These are phyloP conservation scores for Thielaviopsis musarum DNA, from an alignment of 2,329 filamentous ascomycete genomes.

Conservation along the genomic window DNA sequence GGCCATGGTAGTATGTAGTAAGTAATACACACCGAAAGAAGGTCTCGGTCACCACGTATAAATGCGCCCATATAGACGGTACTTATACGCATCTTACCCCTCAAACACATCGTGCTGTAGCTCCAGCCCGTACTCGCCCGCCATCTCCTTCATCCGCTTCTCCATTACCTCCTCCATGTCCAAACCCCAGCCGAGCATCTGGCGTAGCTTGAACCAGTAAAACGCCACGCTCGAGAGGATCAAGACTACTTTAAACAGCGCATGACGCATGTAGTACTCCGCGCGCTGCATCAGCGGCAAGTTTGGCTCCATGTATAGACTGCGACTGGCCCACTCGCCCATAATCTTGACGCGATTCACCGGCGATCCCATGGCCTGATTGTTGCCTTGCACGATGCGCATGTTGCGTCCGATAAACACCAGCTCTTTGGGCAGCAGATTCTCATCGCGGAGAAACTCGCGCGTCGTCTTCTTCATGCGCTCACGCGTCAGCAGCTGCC, in stretches of 20 bases:
- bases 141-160: slow-evolving; percentile 69
- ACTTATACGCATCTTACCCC: slow-evolving; percentile 32
- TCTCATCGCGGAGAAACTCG: slow-evolving; percentile 64
- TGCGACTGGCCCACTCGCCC: slow-evolving; percentile 72
- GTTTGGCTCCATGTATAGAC: slow-evolving; percentile 58
- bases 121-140: slow-evolving; percentile 82
- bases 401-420: slow-evolving; percentile 86
- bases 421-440: slow-evolving; percentile 77
- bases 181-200: slow-evolving; percentile 57
- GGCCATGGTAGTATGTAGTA: background rate
- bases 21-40: background rate
- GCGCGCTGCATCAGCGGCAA: slow-evolving; percentile 45
- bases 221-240: slow-evolving; percentile 66
- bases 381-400: slow-evolving; percentile 85
- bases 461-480: slow-evolving; percentile 54
- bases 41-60: background rate
- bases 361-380: slow-evolving; percentile 75
- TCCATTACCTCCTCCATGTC: slow-evolving; percentile 96
- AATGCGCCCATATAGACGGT: background rate
- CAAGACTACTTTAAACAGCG: slow-evolving; percentile 68
- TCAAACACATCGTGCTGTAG: slow-evolving; percentile 80
- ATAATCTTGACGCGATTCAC: slow-evolving; percentile 93
- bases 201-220: slow-evolving; percentile 61
- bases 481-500: slow-evolving; percentile 80
- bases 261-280: slow-evolving; percentile 55